Percentiles rank a stretch among this genome's conserved stretches.
These are phyloP conservation scores for Capillidium rhysosporum DNA, from an alignment of 371 early-diverging fungal species.

Conservation along the genomic window DNA sequence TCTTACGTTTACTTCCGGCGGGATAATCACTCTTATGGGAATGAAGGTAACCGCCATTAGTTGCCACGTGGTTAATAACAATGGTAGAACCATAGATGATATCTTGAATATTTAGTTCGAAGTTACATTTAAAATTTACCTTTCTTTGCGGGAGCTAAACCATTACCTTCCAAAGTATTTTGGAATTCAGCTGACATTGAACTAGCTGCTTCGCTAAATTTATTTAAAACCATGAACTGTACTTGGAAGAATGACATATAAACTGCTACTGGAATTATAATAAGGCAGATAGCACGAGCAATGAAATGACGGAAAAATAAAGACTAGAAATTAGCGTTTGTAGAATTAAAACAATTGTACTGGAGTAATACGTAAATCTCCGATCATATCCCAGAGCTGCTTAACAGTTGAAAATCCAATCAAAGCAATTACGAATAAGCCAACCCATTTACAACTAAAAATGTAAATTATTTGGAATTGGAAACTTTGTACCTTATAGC, in stretches of 20 bases:
- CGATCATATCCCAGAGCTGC: constrained; percentile 75
- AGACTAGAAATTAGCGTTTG: background rate
- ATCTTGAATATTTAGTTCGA: constrained; percentile 4
- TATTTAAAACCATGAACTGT: constrained; percentile 67
- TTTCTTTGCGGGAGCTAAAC: constrained; percentile 9
- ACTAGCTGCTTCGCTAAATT: constrained; percentile 11
- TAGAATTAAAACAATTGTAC: background rate
- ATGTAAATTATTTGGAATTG: background rate
- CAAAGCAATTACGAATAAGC: constrained; percentile 66
- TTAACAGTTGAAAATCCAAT: constrained; percentile 65
- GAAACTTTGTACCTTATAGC: constrained; percentile 11
- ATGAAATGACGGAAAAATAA: constrained; percentile 19
- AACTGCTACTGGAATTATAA: constrained; percentile 52
- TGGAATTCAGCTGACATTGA: constrained; percentile 8
- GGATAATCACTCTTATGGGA: constrained; percentile 66
- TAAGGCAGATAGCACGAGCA: constrained; percentile 45
- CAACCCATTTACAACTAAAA: constrained; percentile 76
- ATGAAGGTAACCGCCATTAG: constrained; percentile 62
- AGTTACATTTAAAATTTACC: background rate
- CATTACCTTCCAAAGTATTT: constrained; percentile 14
- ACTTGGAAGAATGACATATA: constrained; percentile 65
- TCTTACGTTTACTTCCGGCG: constrained; percentile 51
- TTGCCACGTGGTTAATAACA: constrained; percentile 47
- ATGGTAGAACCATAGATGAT: constrained; percentile 37
- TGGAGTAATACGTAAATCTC: constrained; percentile 32